phyloP scores from a whole-genome alignment of 2,329 filamentous ascomycete genomes.

The Epichloe bromicola region DNA sequence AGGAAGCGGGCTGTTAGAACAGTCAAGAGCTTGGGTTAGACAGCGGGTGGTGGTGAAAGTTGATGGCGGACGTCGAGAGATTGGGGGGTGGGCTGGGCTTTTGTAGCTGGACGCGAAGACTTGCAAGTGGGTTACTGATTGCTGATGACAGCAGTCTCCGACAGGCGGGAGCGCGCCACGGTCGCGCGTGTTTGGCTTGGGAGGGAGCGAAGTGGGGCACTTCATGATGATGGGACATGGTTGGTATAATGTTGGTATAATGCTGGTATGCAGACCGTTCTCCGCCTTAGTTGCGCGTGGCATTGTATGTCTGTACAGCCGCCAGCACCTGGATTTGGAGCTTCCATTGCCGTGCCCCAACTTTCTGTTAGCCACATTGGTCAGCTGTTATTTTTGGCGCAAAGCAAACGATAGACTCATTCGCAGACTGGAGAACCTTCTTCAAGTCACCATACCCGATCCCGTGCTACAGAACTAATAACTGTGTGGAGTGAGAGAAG shows the following conservation, averaged over 20 bases:
- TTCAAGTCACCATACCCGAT: too few species aligned
- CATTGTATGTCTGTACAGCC: too few species aligned
- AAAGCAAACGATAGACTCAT: too few species aligned
- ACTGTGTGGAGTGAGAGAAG: too few species aligned
- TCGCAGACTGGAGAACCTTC: too few species aligned
- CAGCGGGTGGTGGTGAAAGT: constrained; percentile 26
- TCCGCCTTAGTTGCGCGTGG: neutral
- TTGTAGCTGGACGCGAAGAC: constrained; percentile 46
- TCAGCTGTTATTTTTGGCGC: too few species aligned
- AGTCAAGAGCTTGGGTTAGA: constrained; percentile 17
- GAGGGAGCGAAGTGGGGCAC: constrained; percentile 3
- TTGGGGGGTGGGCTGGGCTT: constrained; percentile 41
- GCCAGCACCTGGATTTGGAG: too few species aligned
- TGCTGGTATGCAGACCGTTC: neutral
- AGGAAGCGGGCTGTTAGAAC: constrained; percentile 3
- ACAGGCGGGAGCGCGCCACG: constrained; percentile 6
- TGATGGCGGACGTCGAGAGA: constrained; percentile 33
- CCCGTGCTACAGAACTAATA: too few species aligned
- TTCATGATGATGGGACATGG: neutral
- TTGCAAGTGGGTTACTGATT: constrained; percentile 46
- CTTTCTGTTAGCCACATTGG: too few species aligned
- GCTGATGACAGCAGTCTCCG: constrained; percentile 12
- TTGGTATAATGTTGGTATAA: neutral
- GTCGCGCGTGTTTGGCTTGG: constrained; percentile 7
- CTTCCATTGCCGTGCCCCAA: too few species aligned